Base-by-base conservation (phyloP, 257 asterid genomes). In the Catharanthus roseus region DNA sequence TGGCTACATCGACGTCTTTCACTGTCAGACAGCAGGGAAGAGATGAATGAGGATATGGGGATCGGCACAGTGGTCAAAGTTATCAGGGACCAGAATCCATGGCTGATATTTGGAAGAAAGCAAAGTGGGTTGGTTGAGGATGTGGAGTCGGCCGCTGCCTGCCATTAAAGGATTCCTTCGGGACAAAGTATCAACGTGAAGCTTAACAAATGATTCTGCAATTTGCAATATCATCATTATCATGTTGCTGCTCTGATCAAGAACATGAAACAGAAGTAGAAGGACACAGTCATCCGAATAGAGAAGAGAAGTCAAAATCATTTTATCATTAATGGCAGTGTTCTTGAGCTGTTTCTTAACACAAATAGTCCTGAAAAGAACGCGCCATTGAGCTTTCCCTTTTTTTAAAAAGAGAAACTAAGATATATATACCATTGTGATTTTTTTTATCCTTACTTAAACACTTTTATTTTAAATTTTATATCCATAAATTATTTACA, bases 11-110 rank as follows among this genome's bases (percentile, higher is more conserved):
- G 51, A 10, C 51, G 33, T 26, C 12, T 3, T 2, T 60, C 5
- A 31, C 3, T 33, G 24, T 60, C 65, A 31, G 65, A 53, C 2
- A 10, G 58, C 41, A 21, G 8, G 29, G 12, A 53, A 7, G 58
- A 53, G 28, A 1, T 9, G 61, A 24, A 54, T 23, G 28, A 3
- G 61, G 33, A 54, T 2, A 54, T 54, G 10, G 61, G 33, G 33
- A 54, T 9, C 10, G 61, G 33, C 31, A 54, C 10, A 0, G 0
- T 54, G 61, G 23, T 1, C 10, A 54, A 54, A 54, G 61, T 33
- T 54, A 8, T 2, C 42, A 60, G 65, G 65, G 65, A 60, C 65
- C 65, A 60, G 24, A 11, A 10, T 60, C 65, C 65, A 31, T 16
- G 65, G 65, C 24, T 60, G 65, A 31, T 5, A 60, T 4, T 60